phyloP scores from a whole-genome alignment of 352 stramenopile species.

The Phytophthora syringae region DNA sequence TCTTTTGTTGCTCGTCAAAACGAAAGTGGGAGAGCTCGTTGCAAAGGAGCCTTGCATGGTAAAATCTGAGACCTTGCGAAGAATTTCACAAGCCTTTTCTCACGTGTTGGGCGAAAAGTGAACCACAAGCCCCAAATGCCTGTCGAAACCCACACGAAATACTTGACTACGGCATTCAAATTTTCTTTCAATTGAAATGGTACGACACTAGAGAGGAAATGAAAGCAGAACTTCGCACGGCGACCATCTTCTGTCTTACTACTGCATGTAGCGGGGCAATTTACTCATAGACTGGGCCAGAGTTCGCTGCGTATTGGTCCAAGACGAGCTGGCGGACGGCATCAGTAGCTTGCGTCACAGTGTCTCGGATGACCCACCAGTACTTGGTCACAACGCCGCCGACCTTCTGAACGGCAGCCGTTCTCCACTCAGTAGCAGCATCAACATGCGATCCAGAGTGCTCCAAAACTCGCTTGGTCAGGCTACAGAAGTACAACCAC shows the following conservation, averaged over 20 bases:
- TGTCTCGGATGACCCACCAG: slow-evolving; percentile 9
- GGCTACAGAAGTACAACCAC: slow-evolving; percentile 25
- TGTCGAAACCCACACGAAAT: no score
- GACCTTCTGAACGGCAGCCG: background rate
- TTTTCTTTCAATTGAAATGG: no score
- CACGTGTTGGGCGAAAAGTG: background rate
- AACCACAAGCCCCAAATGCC: no score
- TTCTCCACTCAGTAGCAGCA: slow-evolving; percentile 8
- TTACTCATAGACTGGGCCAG: background rate
- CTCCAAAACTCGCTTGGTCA: slow-evolving; percentile 19
- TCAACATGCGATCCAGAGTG: slow-evolving; percentile 10
- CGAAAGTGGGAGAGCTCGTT: background rate
- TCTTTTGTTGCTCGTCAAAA: background rate
- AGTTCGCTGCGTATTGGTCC: slow-evolving; percentile 10
- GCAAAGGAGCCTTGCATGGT: background rate
- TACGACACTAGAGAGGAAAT: background rate
- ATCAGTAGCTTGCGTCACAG: slow-evolving; percentile 1
- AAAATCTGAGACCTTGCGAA: background rate
- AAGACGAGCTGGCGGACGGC: slow-evolving; percentile 13
- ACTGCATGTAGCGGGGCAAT: background rate
- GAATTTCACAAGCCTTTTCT: background rate
- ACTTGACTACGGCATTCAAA: no score
- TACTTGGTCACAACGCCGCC: slow-evolving; percentile 11
- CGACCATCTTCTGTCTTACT: background rate
- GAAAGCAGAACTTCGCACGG: background rate